Evolutionary conservation across 371 early-diverging fungal genomes (phyloP), one percentile per base, ranked within the genome.

Genomic region (Mucor mucedo): DNA sequence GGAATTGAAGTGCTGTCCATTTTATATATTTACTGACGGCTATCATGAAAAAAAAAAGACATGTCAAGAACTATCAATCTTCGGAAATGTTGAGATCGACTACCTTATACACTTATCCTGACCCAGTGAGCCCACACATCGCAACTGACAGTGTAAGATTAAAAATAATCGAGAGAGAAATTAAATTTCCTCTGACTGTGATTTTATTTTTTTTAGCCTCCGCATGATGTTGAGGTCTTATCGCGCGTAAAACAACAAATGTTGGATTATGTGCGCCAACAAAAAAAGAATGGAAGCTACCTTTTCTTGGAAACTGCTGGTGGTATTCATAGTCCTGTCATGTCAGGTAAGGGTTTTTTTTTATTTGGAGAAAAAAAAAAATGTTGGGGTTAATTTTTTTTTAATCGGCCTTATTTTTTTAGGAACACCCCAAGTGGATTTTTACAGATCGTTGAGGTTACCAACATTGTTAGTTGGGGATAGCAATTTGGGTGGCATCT

Each of bases 71-170:
- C 14, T 88, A 72, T 58, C 65, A 73, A 30, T 58, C 77, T 4
- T 72, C 83, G 0, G 68, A 65, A 4, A 71, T 82, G 2, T 42
- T 66, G 16, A 73, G 69, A 21, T 78, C 90, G 16, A 68, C 75
- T 3, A 83, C 84, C 2, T 60, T 92, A 10, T 91, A 84, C 62
- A 81, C 83, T 1, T 94, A 89, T 76, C 81, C 79, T 8, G 89
- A 92, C 53, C 91, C 94, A 6, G 89, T 91, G 41, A 89, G 90
- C 49, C 91, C 93, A 27, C 94, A 94, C 58, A 77, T 91, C 44
- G 89, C 89, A 13, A 85, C 85, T 11, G 66, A 60, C 50, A 71
- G 82, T 62, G 84, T 83, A 79, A 71, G 68, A 11, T 14, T 6
- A 21, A 38, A 3, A 35, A 33, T 11, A 21, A 16, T 8, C n/a